Percentiles rank a stretch among this genome's conserved stretches.
Evolutionary conservation across 345 rosid species (phyloP).

Genomic region (Excoecaria agallocha): DNA sequence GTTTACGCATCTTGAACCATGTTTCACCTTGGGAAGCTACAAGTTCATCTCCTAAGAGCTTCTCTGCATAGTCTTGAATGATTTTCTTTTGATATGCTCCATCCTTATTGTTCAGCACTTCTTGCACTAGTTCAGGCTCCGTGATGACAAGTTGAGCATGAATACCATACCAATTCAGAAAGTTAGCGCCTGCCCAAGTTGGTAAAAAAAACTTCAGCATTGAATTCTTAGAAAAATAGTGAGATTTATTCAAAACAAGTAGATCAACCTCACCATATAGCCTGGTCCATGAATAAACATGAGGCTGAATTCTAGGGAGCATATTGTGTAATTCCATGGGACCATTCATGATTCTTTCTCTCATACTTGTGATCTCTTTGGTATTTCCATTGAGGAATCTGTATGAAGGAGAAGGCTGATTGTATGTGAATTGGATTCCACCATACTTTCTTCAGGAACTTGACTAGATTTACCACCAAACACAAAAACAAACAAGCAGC

Average conservation of each 20-base stretch:
- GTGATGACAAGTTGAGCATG: too few relatives aligned
- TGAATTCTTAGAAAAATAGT: background rate
- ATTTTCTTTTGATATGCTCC: too few relatives aligned
- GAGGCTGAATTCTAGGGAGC: background rate
- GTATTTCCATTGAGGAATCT: constrained; percentile 1
- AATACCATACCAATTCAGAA: too few relatives aligned
- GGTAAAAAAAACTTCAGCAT: background rate
- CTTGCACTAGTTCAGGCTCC: too few relatives aligned
- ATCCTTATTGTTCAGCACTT: too few relatives aligned
- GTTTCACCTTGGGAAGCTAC: constrained; percentile 16
- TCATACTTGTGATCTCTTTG: background rate
- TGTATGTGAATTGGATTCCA: background rate
- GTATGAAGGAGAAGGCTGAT: background rate
- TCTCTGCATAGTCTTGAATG: background rate
- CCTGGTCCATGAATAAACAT: background rate
- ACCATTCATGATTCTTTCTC: background rate
- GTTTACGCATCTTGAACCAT: constrained; percentile 25
- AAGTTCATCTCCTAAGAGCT: constrained; percentile 15
- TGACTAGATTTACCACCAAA: background rate
- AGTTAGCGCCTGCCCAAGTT: too few relatives aligned
- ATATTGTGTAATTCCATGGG: background rate
- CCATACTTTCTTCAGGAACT: background rate
- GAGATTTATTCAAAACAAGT: background rate
- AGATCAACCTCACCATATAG: background rate
- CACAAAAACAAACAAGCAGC: background rate